Conservation (phyloP, 2,329 filamentous ascomycete genomes). For the Curvularia verruculosa region DNA sequence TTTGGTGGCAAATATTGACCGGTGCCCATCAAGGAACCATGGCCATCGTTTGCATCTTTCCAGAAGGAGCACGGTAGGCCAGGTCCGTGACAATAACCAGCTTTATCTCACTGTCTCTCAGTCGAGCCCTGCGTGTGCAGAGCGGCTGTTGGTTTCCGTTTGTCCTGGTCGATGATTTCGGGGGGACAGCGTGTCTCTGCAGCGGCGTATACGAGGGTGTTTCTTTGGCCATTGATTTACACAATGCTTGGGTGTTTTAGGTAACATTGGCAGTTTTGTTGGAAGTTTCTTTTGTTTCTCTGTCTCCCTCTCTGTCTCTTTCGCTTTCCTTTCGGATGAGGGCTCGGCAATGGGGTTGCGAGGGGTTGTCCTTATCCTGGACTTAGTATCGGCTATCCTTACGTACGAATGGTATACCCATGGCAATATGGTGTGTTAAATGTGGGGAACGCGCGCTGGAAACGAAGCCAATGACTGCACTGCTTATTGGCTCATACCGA, state of each 20-base stretch:
- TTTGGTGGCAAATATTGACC: conserved; percentile 65
- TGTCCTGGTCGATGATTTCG: conserved; percentile 35
- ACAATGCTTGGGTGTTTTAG: conserved; percentile 26
- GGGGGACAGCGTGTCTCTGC: conserved; percentile 32
- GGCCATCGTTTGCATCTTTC: conserved; percentile 48
- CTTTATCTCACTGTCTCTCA: conserved; percentile 32
- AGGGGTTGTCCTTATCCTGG: conserved; percentile 18
- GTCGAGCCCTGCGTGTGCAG: conserved; percentile 41
- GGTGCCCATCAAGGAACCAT: conserved; percentile 45
- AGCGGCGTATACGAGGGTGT: conserved; percentile 28
- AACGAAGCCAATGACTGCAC: conserved; percentile 19
- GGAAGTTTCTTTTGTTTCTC: too few relatives aligned
- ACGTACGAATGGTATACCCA: conserved; percentile 28
- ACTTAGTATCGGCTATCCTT: conserved; percentile 32
- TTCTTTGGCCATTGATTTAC: conserved; percentile 22
- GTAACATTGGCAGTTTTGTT: conserved; percentile 15
- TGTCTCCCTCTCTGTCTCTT: conserved; percentile 15
- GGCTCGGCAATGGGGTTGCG: conserved; percentile 21
- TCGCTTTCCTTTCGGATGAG: conserved; percentile 10
- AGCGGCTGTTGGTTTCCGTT: conserved; percentile 37
- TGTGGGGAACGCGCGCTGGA: conserved; percentile 21
- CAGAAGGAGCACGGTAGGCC: conserved; percentile 38
- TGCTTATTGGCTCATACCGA: conserved; percentile 30
- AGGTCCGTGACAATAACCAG: conserved; percentile 49
- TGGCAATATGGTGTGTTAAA: conserved; percentile 26